Evolutionary conservation across 305 asterid genomes (phyloP).

Genomic region (Fraxinus angustifolia): DNA sequence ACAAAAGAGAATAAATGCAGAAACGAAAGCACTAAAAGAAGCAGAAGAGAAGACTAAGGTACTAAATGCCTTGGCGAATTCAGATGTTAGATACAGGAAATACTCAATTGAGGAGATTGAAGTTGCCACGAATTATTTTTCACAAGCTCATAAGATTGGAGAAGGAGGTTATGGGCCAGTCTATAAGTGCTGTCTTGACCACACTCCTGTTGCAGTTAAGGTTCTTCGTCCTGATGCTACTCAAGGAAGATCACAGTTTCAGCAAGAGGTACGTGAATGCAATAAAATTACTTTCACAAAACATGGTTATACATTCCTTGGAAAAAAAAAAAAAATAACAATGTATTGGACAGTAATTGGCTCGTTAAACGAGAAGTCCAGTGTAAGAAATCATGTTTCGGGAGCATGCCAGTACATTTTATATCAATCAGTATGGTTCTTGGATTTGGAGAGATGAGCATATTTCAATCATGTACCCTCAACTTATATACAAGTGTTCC

Average conservation of each 20-base stretch:
- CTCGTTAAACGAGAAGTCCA: neutral
- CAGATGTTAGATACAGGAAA: conserved; percentile 38
- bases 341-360: neutral
- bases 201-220: conserved; percentile 50
- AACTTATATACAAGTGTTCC: neutral
- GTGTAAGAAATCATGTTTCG: neutral
- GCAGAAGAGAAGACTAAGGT: conserved; percentile 34
- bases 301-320: conserved; percentile 1
- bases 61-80: conserved; percentile 11
- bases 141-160: conserved; percentile 38
- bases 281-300: neutral
- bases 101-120: conserved; percentile 49
- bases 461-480: neutral
- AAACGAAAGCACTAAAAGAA: conserved; percentile 36
- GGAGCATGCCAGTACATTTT: neutral
- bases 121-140: conserved; percentile 38
- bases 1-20: conserved; percentile 42
- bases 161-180: conserved; percentile 60
- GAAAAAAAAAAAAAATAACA: neutral
- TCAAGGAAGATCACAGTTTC: conserved; percentile 50
- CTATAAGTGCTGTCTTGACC: conserved; percentile 42
- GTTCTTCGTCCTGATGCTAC: conserved; percentile 54
- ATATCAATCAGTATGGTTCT: neutral
- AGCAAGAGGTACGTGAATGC: conserved; percentile 43
- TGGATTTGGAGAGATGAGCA: neutral